Evolutionary conservation across 768 basidiomycete species (phyloP), one percentile per base, ranked within the genome.

Genomic region (Podaxis sp.): DNA sequence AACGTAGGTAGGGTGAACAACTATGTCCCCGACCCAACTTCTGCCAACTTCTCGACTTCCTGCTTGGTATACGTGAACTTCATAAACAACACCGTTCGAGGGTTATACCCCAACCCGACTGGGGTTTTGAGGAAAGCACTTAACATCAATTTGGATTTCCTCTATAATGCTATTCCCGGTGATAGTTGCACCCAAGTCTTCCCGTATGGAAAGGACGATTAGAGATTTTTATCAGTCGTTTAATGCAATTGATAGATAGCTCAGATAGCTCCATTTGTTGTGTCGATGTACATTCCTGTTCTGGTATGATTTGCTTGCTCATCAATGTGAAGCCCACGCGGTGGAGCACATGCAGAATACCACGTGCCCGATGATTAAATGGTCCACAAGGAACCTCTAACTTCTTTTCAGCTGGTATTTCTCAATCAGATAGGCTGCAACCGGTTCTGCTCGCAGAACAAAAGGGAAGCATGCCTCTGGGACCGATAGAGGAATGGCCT

Each of bases 41-140:
- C 57, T 3, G 66, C 62, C 25, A 50, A 57, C 28, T 63, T 64
- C 50, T 23, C 47, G 16, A 54, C 36, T 10, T 61, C 36, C 50
- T 68, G 66, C 52, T n/a, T 36, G 36, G 23, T 67, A 16, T 68
- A 68, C 53, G 23, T 46, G 18, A 47, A 66, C 25, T 67, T 64
- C 46, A 62, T 64, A 10, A 63, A 65, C 42, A 27, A 47, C 6
- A 65, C 64, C 1, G 50, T 68, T 27, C 54, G 32, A 10, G 37
- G 54, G 5, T 36, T 67, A 38, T 68, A 68, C 46, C 67, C 67
- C n/a, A 67, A 64, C 50, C 67, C 67, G 5, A 62, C 23, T 28
- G 64, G 65, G 6, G 28, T 57, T 2, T 46, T 67, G 48, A 62
- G 23, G 44, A 50, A 51, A 10, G 57, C 44, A 5, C 52, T 67